A percentile compares a stretch with the other conserved stretches of the same genome.
Conservation (phyloP, 805 yeast species). For the Saccharomycopsis microspora region DNA sequence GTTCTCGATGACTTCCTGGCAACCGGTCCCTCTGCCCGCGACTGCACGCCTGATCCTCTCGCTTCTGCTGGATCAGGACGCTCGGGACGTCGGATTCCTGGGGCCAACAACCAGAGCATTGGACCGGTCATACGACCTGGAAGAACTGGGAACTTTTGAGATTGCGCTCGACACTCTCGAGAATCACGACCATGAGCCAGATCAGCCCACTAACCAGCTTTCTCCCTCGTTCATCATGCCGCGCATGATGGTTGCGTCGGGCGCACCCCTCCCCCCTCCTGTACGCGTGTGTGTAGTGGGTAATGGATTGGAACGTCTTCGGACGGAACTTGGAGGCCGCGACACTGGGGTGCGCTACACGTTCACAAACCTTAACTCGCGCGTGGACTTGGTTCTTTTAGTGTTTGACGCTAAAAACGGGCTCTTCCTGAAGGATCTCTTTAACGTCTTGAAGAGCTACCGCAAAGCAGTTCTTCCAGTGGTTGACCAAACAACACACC, state of each 20-base stretch:
- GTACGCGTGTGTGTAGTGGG: slow-evolving; percentile 14
- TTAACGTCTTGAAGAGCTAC: slow-evolving; percentile 9
- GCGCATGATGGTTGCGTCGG: slow-evolving; percentile 9
- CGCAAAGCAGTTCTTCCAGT: slow-evolving; percentile 12
- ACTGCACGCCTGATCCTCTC: too few species aligned
- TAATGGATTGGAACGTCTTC: slow-evolving; percentile 6
- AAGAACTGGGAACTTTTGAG: slow-evolving; percentile 16
- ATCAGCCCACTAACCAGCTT: not conserved
- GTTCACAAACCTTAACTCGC: slow-evolving; percentile 15
- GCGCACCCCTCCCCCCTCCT: not conserved
- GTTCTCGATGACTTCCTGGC: slow-evolving; percentile 16
- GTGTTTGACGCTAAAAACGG: slow-evolving; percentile 15
- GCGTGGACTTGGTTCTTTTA: slow-evolving; percentile 12
- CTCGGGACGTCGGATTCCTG: too few species aligned
- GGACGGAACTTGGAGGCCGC: slow-evolving; percentile 4
- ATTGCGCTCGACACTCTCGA: too few species aligned
- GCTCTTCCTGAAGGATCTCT: slow-evolving; percentile 13
- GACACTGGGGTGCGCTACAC: slow-evolving; percentile 5
- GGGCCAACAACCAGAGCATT: not conserved
- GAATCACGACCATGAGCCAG: too few species aligned
- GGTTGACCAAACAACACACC: slow-evolving; percentile 1
- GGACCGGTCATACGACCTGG: slow-evolving; percentile 9
- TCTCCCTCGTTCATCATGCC: slow-evolving; percentile 16
- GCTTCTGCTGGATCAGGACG: too few species aligned
- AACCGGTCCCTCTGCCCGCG: slow-evolving; percentile 1